phyloP scores from a whole-genome alignment of 78 protist species.

The Dictyostelium citrinum region DNA sequence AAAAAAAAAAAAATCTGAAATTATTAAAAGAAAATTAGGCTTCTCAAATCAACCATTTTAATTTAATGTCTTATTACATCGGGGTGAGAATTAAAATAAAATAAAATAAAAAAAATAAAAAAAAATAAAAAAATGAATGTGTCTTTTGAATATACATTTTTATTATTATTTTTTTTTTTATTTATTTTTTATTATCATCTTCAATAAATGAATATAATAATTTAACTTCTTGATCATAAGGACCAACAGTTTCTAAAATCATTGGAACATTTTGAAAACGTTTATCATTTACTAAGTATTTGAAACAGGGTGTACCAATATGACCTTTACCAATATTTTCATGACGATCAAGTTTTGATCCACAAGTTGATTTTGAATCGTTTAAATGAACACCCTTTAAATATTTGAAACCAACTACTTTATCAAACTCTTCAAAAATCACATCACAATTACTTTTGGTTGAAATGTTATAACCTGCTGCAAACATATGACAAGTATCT shows the following conservation, averaged over 20 bases:
- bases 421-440: constrained; percentile 67
- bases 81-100: too few relatives aligned
- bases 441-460: constrained; percentile 13
- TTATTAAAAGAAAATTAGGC: too few relatives aligned
- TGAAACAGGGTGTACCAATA: constrained; percentile 26
- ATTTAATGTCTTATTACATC: too few relatives aligned
- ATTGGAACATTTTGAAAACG: constrained; percentile 67
- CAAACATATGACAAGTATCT: constrained; percentile 87
- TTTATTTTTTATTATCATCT: neutral
- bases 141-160: too few relatives aligned
- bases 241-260: constrained; percentile 75
- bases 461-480: constrained; percentile 79
- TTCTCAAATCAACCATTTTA: too few relatives aligned
- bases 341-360: constrained; percentile 64
- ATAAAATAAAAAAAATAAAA: too few relatives aligned
- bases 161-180: neutral
- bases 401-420: constrained; percentile 72
- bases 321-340: constrained; percentile 74
- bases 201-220: neutral
- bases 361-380: constrained; percentile 56
- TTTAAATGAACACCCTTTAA: constrained; percentile 78
- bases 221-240: constrained; percentile 18
- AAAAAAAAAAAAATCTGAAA: too few relatives aligned
- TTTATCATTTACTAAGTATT: constrained; percentile 68
- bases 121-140: too few relatives aligned